Evolutionary conservation across 345 rosid genomes (phyloP).

Genomic region (Draba incana): DNA sequence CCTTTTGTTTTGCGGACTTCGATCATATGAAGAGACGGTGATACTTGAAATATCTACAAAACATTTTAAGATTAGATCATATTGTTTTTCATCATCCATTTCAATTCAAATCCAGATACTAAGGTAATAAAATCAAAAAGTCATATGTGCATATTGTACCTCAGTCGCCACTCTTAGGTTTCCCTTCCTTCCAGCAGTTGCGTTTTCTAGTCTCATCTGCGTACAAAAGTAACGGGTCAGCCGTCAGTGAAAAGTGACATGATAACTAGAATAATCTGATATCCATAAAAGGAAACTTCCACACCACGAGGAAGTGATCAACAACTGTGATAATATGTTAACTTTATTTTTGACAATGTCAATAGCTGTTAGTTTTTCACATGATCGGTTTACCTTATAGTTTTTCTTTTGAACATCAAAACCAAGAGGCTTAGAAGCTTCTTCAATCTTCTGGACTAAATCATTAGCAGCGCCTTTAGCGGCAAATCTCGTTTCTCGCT

Average conservation of each 20-base stretch:
- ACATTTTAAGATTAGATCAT: conserved; percentile 15
- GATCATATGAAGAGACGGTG: conserved; percentile 94
- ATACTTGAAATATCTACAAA: conserved; percentile 87
- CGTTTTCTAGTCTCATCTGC: conserved; percentile 93
- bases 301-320: neutral
- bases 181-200: conserved; percentile 93
- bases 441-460: conserved; percentile 87
- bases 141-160: conserved; percentile 48
- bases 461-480: conserved; percentile 88
- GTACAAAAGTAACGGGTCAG: conserved; percentile 11
- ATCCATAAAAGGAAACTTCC: conserved; percentile 7
- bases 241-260: neutral
- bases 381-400: conserved; percentile 64
- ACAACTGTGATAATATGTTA: neutral
- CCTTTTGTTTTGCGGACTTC: conserved; percentile 97
- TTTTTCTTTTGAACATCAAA: conserved; percentile 91
- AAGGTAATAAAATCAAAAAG: neutral
- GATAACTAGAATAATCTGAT: neutral
- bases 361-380: conserved; percentile 17
- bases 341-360: neutral
- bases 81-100: conserved; percentile 1
- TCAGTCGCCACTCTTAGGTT: conserved; percentile 92
- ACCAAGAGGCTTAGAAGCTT: conserved; percentile 96
- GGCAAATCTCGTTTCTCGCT: conserved; percentile 95
- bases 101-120: conserved; percentile 2